Base-by-base conservation (phyloP, 2,329 filamentous ascomycete genomes). In the Diaporthe nobilis region DNA sequence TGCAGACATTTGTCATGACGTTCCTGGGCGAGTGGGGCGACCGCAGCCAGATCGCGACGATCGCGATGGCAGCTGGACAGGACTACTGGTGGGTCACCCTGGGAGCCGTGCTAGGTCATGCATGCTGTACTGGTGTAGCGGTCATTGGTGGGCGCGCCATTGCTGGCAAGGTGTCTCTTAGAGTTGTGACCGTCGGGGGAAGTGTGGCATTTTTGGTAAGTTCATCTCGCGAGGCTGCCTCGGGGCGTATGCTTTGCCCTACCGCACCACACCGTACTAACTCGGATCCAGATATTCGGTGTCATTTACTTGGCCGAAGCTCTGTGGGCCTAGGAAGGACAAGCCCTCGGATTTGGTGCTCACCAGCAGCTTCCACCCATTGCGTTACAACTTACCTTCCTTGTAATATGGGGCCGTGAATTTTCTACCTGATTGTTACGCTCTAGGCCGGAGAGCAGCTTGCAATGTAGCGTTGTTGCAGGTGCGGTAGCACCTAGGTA, bases 31-130 rank as follows among this genome's bases (percentile, higher is more conserved):
- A 99, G 84, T 99, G 97, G 97, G 97, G 97, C 75, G 97, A 99
- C 82, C 92, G 97, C 79, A 98, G 95, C 83, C 97, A 99, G 86
- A 98, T 99, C 81, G 97, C 97, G 31, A 99, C 97, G 0, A 98
- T 99, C 82, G 97, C 97, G 72, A 99, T 99, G 97, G 97, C 97
- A 68, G 96, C 97, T 47, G 97, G 97, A 28, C 95, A 98, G 84
- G 97, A 99, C 83, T 99, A 98, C 85, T 98, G 96, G 96, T 98
- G 95, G 94, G 97, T 99, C 49, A 98, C 95, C 5, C 88, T 95
- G 63, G 97, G 97, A 75, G 96, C 97, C 1, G 91, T 97, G 49
- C 88, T 91, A 63, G 97, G 97, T 13, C 97, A 99, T 84, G 94
- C 91, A 61, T 91, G 96, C 78, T 99, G 97, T 87, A 98, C 97